A percentile compares a stretch with the other conserved stretches of the same genome.
Conservation (phyloP, 2,329 filamentous ascomycete species). For the Talaromyces islandicus region DNA sequence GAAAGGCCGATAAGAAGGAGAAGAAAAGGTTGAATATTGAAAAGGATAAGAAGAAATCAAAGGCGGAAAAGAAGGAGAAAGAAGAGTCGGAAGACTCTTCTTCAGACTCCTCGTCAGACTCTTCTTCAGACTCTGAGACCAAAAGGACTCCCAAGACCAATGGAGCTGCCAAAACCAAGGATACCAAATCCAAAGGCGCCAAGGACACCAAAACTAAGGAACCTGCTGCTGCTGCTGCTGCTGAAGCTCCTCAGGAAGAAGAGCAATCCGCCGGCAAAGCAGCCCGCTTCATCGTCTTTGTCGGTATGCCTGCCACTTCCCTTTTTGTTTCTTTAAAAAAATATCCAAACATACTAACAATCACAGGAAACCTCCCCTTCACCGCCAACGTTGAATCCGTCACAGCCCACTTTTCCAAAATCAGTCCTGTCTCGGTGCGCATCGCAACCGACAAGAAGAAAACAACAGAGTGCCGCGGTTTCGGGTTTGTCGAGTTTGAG, state of each 20-base stretch:
- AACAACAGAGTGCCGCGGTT: slow-evolving; percentile 62
- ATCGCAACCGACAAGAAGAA: slow-evolving; percentile 63
- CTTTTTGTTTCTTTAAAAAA: not conserved
- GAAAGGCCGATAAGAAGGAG: slow-evolving; percentile 5
- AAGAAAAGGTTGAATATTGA: slow-evolving; percentile 3
- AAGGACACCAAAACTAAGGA: slow-evolving; percentile 7
- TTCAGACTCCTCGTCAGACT: not conserved
- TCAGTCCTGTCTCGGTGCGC: slow-evolving; percentile 65
- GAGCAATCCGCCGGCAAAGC: slow-evolving; percentile 26
- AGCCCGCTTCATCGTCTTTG: slow-evolving; percentile 69
- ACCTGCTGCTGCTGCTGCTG: not conserved
- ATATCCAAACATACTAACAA: not conserved
- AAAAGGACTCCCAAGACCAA: slow-evolving; percentile 14
- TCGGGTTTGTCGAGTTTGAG: slow-evolving; percentile 85
- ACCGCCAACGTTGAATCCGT: slow-evolving; percentile 67
- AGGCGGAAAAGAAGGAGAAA: slow-evolving; percentile 4
- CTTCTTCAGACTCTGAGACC: slow-evolving; percentile 3
- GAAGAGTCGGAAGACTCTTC: not conserved
- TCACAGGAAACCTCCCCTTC: slow-evolving; percentile 78
- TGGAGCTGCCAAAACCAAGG: slow-evolving; percentile 14
- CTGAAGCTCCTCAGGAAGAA: not conserved
- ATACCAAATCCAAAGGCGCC: slow-evolving; percentile 9
- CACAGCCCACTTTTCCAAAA: slow-evolving; percentile 68
- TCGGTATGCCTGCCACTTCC: slow-evolving; percentile 52
- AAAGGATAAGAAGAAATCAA: slow-evolving; percentile 13